These are phyloP conservation scores for Scutellaria minor DNA, from an alignment of 257 asterid genomes.

Conservation along the genomic window DNA sequence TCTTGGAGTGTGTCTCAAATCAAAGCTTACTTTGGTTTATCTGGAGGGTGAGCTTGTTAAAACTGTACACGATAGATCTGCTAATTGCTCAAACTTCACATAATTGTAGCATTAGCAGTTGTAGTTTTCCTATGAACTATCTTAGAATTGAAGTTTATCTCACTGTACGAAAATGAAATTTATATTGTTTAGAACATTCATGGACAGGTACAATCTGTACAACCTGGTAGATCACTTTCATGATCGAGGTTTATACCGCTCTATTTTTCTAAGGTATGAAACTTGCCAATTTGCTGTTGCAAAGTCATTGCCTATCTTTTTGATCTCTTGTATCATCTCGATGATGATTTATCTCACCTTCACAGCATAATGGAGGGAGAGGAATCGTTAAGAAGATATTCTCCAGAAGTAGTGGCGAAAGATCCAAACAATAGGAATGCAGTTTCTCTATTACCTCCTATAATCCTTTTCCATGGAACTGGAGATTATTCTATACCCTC, in stretches of 20 bases:
- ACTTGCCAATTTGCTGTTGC: conserved; percentile 15
- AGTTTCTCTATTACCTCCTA: conserved; percentile 76
- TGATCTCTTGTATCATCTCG: conserved; percentile 5
- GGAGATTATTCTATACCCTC: conserved; percentile 94
- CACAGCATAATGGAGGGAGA: conserved; percentile 98
- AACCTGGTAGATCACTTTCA: conserved; percentile 81
- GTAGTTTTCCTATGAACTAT: not conserved
- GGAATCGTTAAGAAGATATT: conserved; percentile 67
- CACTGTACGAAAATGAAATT: not conserved
- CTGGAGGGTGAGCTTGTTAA: conserved; percentile 81
- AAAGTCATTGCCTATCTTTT: not conserved
- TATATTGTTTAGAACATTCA: conserved; percentile 20
- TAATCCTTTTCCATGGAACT: conserved; percentile 87
- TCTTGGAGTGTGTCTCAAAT: conserved; percentile 92
- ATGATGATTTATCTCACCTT: conserved; percentile 20
- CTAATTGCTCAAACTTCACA: conserved; percentile 9
- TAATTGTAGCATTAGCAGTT: not conserved
- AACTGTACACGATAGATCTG: not conserved
- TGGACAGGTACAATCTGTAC: conserved; percentile 76
- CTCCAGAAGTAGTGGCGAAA: conserved; percentile 80
- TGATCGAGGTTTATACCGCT: conserved; percentile 80
- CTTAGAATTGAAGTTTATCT: conserved; percentile 17
- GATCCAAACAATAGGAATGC: conserved; percentile 65
- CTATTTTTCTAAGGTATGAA: conserved; percentile 68
- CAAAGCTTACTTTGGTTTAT: conserved; percentile 90